These are phyloP conservation scores for Ogataea haglerorum DNA, from an alignment of 805 yeast species.

Conservation along the genomic window DNA sequence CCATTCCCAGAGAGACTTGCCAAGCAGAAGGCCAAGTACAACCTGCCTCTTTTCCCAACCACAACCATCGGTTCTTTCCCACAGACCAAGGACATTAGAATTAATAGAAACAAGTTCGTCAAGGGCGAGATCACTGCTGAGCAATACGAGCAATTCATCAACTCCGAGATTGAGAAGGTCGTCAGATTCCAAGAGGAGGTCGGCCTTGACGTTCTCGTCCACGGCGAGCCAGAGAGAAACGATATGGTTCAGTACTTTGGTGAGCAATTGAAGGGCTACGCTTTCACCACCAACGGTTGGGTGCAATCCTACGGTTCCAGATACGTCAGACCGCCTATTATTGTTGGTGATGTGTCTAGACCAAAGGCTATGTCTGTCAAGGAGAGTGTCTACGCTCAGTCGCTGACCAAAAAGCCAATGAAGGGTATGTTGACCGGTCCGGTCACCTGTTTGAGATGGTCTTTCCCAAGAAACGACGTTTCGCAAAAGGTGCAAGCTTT, in stretches of 20 bases:
- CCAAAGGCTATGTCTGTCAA: constrained; percentile 98
- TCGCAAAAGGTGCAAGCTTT: constrained; percentile 89
- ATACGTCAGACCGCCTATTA: constrained; percentile 99
- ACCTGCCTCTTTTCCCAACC: constrained; percentile 98
- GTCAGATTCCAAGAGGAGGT: constrained; percentile 99
- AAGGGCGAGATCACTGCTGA: constrained; percentile 95
- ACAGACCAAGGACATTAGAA: constrained; percentile 98
- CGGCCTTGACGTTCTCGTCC: constrained; percentile 96
- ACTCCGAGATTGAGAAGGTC: constrained; percentile 92
- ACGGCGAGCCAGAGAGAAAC: constrained; percentile 99
- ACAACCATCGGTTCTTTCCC: constrained; percentile 99
- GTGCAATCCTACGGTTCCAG: constrained; percentile 99
- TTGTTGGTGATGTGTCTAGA: constrained; percentile 99
- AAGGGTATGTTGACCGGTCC: constrained; percentile 99
- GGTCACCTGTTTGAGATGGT: constrained; percentile 99
- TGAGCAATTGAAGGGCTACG: constrained; percentile 97
- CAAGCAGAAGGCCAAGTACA: constrained; percentile 81
- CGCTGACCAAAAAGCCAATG: constrained; percentile 91
- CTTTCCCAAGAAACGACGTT: constrained; percentile 99
- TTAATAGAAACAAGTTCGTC: constrained; percentile 96
- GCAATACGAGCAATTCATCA: constrained; percentile 94
- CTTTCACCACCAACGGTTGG: constrained; percentile 99
- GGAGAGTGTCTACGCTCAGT: constrained; percentile 99
- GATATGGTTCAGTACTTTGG: constrained; percentile 99
- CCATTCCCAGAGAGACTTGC: constrained; percentile 84